These are phyloP conservation scores for Trichocladium uniseriatum DNA, from an alignment of 495 filamentous ascomycete genomes.

Conservation along the genomic window DNA sequence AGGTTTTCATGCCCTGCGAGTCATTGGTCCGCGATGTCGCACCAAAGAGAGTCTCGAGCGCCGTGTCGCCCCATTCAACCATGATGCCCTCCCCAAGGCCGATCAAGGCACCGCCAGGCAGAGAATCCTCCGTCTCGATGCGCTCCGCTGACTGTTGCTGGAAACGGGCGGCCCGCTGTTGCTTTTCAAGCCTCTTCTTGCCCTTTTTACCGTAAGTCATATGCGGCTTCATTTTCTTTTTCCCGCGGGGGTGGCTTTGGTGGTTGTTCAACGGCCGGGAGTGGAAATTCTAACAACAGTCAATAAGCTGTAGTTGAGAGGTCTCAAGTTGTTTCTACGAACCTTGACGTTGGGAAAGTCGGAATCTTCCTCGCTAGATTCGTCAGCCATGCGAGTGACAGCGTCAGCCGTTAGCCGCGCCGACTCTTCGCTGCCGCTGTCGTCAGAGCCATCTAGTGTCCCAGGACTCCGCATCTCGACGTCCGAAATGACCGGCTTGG, in stretches of 20 bases:
- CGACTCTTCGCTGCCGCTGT: conserved; percentile 32
- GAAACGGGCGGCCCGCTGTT: conserved; percentile 20
- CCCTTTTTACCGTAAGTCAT: conserved; percentile 33
- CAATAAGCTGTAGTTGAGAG: neutral
- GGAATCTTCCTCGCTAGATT: conserved; percentile 42
- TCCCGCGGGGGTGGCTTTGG: conserved; percentile 18
- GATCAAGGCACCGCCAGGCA: conserved; percentile 48
- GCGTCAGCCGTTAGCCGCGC: conserved; percentile 6
- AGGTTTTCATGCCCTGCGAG: conserved; percentile 40
- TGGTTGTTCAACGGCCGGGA: neutral
- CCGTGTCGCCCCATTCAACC: conserved; percentile 67
- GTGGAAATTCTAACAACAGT: neutral
- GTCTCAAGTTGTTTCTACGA: conserved; percentile 2
- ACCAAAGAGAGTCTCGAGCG: conserved; percentile 61
- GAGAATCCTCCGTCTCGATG: conserved; percentile 24
- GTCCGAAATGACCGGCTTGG: conserved; percentile 23
- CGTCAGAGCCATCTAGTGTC: conserved; percentile 30
- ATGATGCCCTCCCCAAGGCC: conserved; percentile 72
- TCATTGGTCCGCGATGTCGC: conserved; percentile 31
- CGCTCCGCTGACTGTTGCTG: conserved; percentile 21
- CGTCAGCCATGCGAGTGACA: conserved; percentile 43
- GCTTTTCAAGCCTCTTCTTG: conserved; percentile 28
- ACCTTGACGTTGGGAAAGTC: conserved; percentile 26
- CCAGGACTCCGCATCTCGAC: conserved; percentile 26
- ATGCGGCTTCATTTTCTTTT: conserved; percentile 30